Percentiles rank a stretch among this genome's conserved stretches.
phyloP scores from a whole-genome alignment of 2,329 filamentous ascomycete species.

The Capronia americana region DNA sequence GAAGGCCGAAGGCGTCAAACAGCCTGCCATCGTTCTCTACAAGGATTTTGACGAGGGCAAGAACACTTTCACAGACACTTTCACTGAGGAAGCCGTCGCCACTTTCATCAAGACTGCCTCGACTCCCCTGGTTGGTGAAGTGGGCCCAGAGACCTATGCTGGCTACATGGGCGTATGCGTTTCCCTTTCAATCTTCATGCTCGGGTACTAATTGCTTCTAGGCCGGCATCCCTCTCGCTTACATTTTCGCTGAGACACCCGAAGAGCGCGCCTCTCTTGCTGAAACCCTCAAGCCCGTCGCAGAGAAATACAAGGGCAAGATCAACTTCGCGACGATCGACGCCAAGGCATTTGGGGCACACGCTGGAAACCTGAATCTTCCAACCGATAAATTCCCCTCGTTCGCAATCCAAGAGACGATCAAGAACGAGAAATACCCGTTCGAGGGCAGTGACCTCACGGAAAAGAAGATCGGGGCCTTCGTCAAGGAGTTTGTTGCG shows the following conservation, averaged over 20 bases:
- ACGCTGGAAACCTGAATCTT: constrained; percentile 96
- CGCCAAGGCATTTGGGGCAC: constrained; percentile 89
- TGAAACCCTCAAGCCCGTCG: constrained; percentile 80
- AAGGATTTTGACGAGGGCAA: constrained; percentile 98
- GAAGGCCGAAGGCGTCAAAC: constrained; percentile 86
- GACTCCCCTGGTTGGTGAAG: constrained; percentile 90
- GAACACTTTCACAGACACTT: constrained; percentile 78
- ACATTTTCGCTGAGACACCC: constrained; percentile 92
- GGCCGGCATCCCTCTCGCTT: constrained; percentile 89
- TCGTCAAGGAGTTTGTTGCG: constrained; percentile 81
- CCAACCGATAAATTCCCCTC: constrained; percentile 93
- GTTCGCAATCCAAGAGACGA: constrained; percentile 95
- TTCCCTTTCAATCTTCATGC: neutral
- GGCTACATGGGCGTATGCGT: constrained; percentile 79
- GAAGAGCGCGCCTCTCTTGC: constrained; percentile 86
- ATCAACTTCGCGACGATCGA: constrained; percentile 99
- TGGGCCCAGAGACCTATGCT: constrained; percentile 95
- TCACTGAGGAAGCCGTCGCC: constrained; percentile 79
- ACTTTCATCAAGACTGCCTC: constrained; percentile 83
- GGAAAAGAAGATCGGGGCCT: constrained; percentile 74
- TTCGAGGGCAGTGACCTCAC: constrained; percentile 83
- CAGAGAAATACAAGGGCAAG: constrained; percentile 88
- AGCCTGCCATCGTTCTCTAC: constrained; percentile 90
- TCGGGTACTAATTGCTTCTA: constrained; percentile 39
- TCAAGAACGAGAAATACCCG: constrained; percentile 97